phyloP scores from a whole-genome alignment of 176 grass and related monocot species.

The Tillandsia fasciculata region DNA sequence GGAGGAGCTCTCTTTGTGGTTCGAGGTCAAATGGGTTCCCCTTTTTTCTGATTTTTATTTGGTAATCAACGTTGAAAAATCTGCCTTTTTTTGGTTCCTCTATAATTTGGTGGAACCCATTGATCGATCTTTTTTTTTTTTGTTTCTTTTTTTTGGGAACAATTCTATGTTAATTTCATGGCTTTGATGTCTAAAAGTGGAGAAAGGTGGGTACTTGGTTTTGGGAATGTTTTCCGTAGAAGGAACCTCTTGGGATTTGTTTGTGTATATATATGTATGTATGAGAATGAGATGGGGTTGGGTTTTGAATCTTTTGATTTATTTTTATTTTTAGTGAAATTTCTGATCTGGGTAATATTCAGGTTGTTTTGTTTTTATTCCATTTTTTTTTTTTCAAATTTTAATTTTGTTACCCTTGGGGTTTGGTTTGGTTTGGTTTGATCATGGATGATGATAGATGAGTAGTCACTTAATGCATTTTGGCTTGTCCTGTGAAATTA shows the following conservation, averaged over 20 bases:
- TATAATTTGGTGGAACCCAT: not conserved
- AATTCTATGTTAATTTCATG: not conserved
- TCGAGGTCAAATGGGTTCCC: not conserved
- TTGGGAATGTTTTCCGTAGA: constrained; percentile 9
- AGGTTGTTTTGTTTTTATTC: not conserved
- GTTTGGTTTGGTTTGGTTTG: not conserved
- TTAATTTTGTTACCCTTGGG: not conserved
- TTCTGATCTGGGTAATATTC: not conserved
- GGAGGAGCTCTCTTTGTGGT: not conserved
- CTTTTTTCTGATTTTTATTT: not conserved
- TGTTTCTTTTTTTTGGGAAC: not conserved
- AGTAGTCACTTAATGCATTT: not conserved
- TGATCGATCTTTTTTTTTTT: constrained; percentile 1
- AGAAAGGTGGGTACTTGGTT: not conserved
- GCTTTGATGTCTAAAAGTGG: not conserved
- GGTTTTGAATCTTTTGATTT: not conserved
- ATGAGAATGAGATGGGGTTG: too few species aligned
- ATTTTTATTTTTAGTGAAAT: not conserved
- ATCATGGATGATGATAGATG: not conserved
- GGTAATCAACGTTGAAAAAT: not conserved
- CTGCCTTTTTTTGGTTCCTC: not conserved
- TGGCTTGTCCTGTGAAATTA: not conserved
- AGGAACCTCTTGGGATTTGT: constrained; percentile 6
- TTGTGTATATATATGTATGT: not conserved
- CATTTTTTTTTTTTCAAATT: not conserved